Evolutionary conservation across 2,329 filamentous ascomycete genomes (phyloP).

Genomic region (Talaromyces sp.): DNA sequence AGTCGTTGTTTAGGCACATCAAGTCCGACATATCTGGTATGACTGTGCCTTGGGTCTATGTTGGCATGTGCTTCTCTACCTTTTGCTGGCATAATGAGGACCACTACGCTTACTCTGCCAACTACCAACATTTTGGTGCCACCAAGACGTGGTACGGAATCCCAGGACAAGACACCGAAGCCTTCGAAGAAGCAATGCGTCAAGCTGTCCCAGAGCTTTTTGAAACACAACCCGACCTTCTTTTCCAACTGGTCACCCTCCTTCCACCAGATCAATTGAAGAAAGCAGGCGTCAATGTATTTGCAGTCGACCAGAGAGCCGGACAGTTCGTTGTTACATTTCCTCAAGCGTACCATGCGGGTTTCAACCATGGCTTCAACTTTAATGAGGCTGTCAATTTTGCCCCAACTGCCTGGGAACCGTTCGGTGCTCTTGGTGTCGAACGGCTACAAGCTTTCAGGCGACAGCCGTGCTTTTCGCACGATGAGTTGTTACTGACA

Average conservation of each 20-base stretch:
- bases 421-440: conserved; percentile 80
- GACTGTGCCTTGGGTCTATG: conserved; percentile 98
- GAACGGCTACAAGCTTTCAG: conserved; percentile 81
- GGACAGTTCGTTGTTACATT: conserved; percentile 97
- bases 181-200: conserved; percentile 92
- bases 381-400: conserved; percentile 99
- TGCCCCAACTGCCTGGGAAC: conserved; percentile 91
- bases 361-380: conserved; percentile 98
- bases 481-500: conserved; percentile 89
- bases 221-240: conserved; percentile 89
- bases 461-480: conserved; percentile 92
- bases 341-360: conserved; percentile 93
- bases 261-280: conserved; percentile 88
- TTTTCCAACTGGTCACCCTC: conserved; percentile 96
- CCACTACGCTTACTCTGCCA: conserved; percentile 95
- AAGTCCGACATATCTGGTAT: conserved; percentile 98
- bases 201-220: conserved; percentile 95
- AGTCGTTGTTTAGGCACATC: conserved; percentile 93
- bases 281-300: conserved; percentile 89
- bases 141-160: conserved; percentile 99
- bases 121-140: conserved; percentile 96
- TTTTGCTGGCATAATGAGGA: conserved; percentile 99
- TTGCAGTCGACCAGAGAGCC: conserved; percentile 90
- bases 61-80: conserved; percentile 98
- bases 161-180: conserved; percentile 85